Base-by-base conservation (phyloP, 129 eudicot species). In the Tanacetum coccineum region DNA sequence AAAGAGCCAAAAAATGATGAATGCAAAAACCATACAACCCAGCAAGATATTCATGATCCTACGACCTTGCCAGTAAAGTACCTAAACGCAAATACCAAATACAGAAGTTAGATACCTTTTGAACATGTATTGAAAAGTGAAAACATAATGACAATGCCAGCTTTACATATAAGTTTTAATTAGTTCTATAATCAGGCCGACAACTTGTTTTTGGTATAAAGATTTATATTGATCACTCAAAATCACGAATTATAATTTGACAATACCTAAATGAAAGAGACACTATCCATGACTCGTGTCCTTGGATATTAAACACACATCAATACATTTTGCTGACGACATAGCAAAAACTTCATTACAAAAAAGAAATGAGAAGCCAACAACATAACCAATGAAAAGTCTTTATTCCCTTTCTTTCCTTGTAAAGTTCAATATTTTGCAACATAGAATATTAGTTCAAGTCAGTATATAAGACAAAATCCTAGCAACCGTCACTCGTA, bases 1-100 rank as follows among this genome's bases (percentile, higher is more conserved):
- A 75, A 85, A 86, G 59, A 89, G 84, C 96, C 96, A 89, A 45
- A 94, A 89, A 30, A 89, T 79, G 28, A 83, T 77, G 30, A 85
- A 89, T 30, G 90, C 96, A 57, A 89, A 80, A 55, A 89, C 80
- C 93, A 86, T 86, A 71, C 90, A 89, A 68, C 85, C 96, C 11
- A 89, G 81, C 52, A 89, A 69, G 62, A 83, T 69, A 57, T 89
- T 89, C 79, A 88, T 79, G 50, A 84, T 68, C 47, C 84, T 83
- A 28, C 84, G 90, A 19, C 90, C 95, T 71, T 72, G 77, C 74
- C 81, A 81, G 80, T 9, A 62, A 81, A 48, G 50, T 76, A 94
- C 95, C 99, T 93, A 56, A 55, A 25, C 4, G 64, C 4, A 64
- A 58, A 25, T 53, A 25, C 36, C 62, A 67, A 9, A 67, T 22